Base-by-base conservation (phyloP, 2,329 filamentous ascomycete species). In the Arthroderma sp. region DNA sequence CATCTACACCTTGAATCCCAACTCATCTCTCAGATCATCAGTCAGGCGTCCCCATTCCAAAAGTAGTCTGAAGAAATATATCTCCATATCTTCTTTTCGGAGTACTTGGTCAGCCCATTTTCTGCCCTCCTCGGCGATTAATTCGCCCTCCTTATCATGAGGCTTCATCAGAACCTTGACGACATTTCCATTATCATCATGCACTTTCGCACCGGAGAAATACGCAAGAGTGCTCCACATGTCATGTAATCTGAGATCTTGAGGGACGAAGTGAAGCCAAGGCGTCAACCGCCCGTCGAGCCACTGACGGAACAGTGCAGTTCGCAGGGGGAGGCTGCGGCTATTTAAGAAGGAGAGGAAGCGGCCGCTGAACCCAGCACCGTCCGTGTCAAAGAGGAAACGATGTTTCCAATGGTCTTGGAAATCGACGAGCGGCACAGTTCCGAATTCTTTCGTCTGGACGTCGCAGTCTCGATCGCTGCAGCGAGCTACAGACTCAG, bases 261-360 rank as follows among this genome's bases (percentile, higher is more conserved):
- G 64, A 6, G 85, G 85, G 1, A 89, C 80, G 54, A 86, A 91
- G 58, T 93, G 85, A 38, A 80, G 66, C 85, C 85, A 93, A 0
- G 85, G 76, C 47, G 72, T 74, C 10, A 91, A 63, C 4, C 85
- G 75, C 41, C 80, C 78, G 47, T 84, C 81, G 61, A 81, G 85
- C 85, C 85, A 93, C 56, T 85, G 78, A 27, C 78, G 74, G 61
- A 88, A 89, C 5, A 89, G 68, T 0, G 78, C 78, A 0, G 65
- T 75, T 51, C 85, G 72, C 57, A 91, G 77, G 0, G 83, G 83
- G 4, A 87, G 69, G 40, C 74, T 80, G 49, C 68, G 67, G 10
- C 81, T 85, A 39, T 74, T 73, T 4, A 91, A 60, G 47, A 81
- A 79, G 0, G 75, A 72, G 6, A 85, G 61, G 51, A 85, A 73